Percentiles rank a stretch among this genome's conserved stretches.
Evolutionary conservation across 371 early-diverging fungal genomes (phyloP).

Genomic region (Rhizopus stolonifer): DNA sequence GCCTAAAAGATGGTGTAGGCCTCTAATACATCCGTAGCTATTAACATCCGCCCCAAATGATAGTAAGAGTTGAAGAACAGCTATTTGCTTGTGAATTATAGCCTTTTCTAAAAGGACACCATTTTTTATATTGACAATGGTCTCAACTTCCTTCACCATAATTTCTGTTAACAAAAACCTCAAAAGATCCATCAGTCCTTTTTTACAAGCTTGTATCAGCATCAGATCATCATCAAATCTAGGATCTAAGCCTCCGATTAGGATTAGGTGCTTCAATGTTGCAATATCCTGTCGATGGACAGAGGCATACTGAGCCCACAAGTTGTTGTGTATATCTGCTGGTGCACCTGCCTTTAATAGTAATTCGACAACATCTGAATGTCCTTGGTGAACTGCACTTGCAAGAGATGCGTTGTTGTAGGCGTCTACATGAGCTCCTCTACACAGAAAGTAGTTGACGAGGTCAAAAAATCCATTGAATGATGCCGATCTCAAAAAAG

Average conservation of each 20-base stretch:
- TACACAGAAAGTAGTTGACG: slow-evolving; percentile 49
- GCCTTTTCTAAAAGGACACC: slow-evolving; percentile 27
- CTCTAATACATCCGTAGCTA: neutral
- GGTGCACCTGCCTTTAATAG: slow-evolving; percentile 34
- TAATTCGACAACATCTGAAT: slow-evolving; percentile 15
- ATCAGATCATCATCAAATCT: slow-evolving; percentile 25
- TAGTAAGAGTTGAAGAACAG: neutral
- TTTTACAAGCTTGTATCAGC: slow-evolving; percentile 21
- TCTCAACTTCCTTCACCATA: neutral
- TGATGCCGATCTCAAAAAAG: slow-evolving; percentile 36
- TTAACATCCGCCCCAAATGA: neutral
- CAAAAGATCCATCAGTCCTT: slow-evolving; percentile 6
- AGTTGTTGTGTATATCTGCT: slow-evolving; percentile 27
- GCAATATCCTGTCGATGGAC: slow-evolving; percentile 14
- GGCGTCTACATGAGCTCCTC: slow-evolving; percentile 54
- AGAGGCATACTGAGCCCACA: slow-evolving; percentile 24
- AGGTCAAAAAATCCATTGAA: slow-evolving; percentile 59
- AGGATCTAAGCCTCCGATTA: slow-evolving; percentile 26
- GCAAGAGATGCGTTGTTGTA: slow-evolving; percentile 38
- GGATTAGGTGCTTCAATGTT: slow-evolving; percentile 17
- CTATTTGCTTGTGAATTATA: neutral
- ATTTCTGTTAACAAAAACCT: slow-evolving; percentile 7
- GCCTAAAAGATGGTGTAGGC: neutral
- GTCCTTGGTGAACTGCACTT: slow-evolving; percentile 32
- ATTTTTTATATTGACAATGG: slow-evolving; percentile 6